phyloP scores from a whole-genome alignment of 768 basidiomycete species.

The Leccinum obscurum region DNA sequence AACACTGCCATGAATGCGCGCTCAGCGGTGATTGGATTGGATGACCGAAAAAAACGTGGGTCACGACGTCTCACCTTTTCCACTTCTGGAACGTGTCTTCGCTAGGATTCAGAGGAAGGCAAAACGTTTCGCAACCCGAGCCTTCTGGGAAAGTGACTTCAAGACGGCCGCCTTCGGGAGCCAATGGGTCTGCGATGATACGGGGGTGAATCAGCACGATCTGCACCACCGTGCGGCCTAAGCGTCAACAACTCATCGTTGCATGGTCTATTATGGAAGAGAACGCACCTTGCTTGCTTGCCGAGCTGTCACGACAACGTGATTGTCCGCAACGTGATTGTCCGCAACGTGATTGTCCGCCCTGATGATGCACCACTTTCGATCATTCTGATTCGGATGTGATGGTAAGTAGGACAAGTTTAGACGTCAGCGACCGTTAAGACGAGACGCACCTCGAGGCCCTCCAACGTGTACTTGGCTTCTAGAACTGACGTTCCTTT shows the following conservation, averaged over 20 bases:
- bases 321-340: slow-evolving; percentile 44
- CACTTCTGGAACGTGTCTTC: slow-evolving; percentile 50
- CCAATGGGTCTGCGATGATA: slow-evolving; percentile 47
- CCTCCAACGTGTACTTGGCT: slow-evolving; percentile 57
- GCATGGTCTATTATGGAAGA: not conserved
- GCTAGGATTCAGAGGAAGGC: slow-evolving; percentile 57
- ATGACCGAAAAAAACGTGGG: not conserved
- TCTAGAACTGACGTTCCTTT: slow-evolving; percentile 60
- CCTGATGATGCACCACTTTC: slow-evolving; percentile 70
- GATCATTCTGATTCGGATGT: slow-evolving; percentile 54
- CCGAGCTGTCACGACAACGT: slow-evolving; percentile 65
- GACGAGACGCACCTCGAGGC: slow-evolving; percentile 56
- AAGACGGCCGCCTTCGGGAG: slow-evolving; percentile 49
- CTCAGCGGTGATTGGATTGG: slow-evolving; percentile 3
- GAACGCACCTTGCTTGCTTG: slow-evolving; percentile 53
- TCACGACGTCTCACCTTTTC: slow-evolving; percentile 48
- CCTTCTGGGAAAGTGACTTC: slow-evolving; percentile 60
- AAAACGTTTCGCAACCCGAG: slow-evolving; percentile 57
- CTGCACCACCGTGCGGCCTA: slow-evolving; percentile 35
- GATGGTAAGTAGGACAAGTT: slow-evolving; percentile 1
- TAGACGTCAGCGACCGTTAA: not conserved
- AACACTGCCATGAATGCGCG: slow-evolving; percentile 39
- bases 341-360: slow-evolving; percentile 45
- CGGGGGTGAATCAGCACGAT: slow-evolving; percentile 66
- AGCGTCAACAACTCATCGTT: not conserved